These are phyloP conservation scores for Ceratobasidium sp. DNA, from an alignment of 1,284 basidiomycete species.

Conservation along the genomic window DNA sequence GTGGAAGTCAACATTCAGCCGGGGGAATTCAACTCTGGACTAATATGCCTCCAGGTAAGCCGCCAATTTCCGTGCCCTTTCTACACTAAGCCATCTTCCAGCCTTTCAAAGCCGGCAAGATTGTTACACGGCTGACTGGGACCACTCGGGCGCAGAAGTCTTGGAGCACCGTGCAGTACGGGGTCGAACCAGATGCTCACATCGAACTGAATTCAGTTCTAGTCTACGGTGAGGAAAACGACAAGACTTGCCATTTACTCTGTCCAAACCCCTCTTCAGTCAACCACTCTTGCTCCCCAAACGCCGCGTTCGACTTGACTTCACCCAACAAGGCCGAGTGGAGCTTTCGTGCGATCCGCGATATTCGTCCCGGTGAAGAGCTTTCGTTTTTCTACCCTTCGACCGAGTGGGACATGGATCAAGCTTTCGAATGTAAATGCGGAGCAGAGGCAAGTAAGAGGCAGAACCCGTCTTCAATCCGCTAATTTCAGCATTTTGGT, in stretches of 20 bases:
- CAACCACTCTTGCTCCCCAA: constrained; percentile 77
- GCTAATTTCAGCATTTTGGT: background rate
- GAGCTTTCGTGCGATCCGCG: constrained; percentile 59
- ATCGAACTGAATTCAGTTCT: constrained; percentile 74
- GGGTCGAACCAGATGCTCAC: constrained; percentile 64
- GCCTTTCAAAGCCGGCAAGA: constrained; percentile 44
- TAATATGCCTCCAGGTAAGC: constrained; percentile 44
- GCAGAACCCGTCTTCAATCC: background rate
- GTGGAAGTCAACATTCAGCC: constrained; percentile 44
- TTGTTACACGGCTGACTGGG: constrained; percentile 43
- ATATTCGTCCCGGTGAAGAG: constrained; percentile 60
- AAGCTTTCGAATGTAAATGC: constrained; percentile 71
- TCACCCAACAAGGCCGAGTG: constrained; percentile 61
- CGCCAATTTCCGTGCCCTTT: constrained; percentile 20
- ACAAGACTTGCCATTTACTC: background rate
- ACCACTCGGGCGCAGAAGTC: constrained; percentile 52
- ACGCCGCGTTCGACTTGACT: constrained; percentile 67
- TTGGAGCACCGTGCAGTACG: constrained; percentile 61
- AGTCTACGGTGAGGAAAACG: constrained; percentile 61
- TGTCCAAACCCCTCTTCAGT: constrained; percentile 54
- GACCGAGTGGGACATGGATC: constrained; percentile 79
- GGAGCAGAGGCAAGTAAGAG: constrained; percentile 56
- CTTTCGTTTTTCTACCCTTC: constrained; percentile 74
- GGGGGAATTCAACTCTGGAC: constrained; percentile 45
- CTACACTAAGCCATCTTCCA: constrained; percentile 21